phyloP scores from a whole-genome alignment of 2,329 filamentous ascomycete species.

The Fusarium sp. region DNA sequence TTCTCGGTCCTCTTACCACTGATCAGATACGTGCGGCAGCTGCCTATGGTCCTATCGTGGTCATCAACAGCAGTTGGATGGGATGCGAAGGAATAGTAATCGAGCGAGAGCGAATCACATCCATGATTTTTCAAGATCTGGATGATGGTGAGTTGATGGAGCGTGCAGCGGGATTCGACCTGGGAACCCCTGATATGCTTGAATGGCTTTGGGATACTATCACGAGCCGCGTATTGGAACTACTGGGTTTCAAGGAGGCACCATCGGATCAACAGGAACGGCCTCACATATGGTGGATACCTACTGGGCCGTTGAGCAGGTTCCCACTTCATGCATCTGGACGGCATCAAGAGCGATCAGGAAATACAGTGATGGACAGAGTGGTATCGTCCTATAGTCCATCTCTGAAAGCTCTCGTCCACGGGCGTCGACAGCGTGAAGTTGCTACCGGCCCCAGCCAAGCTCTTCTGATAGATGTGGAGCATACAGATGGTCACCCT shows the following conservation, averaged over 20 bases:
- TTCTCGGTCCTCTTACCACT: not conserved
- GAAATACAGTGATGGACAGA: not conserved
- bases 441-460: not conserved
- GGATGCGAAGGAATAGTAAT: not conserved
- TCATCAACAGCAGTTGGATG: constrained; percentile 1
- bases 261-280: not conserved
- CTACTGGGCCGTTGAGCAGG: not conserved
- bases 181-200: not conserved
- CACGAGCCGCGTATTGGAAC: accelerated
- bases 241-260: not conserved
- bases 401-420: not conserved
- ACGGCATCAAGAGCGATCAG: not conserved
- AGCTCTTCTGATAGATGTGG: not conserved
- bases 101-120: not conserved
- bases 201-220: not conserved
- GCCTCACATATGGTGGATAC: not conserved
- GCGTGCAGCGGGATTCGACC: not conserved
- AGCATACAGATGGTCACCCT: not conserved
- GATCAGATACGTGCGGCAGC: not conserved
- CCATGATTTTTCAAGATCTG: not conserved
- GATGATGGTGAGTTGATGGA: not conserved
- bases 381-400: not conserved
- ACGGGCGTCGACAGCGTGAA: not conserved
- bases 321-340: constrained; percentile 8
- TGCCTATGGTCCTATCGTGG: not conserved